Evolutionary conservation across 805 yeast species (phyloP).

Genomic region (Saccharomycopsis javanensis): DNA sequence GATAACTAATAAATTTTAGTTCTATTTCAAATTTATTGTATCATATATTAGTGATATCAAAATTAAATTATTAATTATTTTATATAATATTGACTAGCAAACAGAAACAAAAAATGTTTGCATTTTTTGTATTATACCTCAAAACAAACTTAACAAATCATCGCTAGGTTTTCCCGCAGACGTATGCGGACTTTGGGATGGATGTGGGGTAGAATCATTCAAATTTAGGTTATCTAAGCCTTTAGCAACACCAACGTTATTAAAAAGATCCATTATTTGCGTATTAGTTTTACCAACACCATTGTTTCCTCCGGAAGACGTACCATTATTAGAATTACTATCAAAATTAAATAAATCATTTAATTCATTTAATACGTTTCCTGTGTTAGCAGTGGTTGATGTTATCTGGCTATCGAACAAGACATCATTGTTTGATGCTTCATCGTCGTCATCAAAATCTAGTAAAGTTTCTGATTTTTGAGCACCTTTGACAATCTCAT

Average conservation of each 20-base stretch:
- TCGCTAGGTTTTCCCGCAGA: slow-evolving; percentile 10
- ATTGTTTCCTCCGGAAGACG: background rate
- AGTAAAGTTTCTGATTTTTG: slow-evolving; percentile 70
- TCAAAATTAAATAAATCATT: slow-evolving; percentile 53
- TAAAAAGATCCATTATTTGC: slow-evolving; percentile 18
- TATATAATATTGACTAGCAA: background rate
- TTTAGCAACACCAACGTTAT: slow-evolving; percentile 9
- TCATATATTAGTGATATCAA: background rate
- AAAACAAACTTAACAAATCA: slow-evolving; percentile 15
- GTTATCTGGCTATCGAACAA: slow-evolving; percentile 15
- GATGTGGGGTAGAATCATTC: background rate
- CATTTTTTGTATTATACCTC: background rate
- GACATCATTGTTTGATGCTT: slow-evolving; percentile 5
- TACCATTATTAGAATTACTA: slow-evolving; percentile 2
- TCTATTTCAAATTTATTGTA: background rate
- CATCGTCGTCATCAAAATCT: slow-evolving; percentile 69
- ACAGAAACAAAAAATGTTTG: background rate
- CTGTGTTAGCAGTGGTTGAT: slow-evolving; percentile 20
- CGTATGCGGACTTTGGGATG: background rate
- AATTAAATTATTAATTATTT: background rate
- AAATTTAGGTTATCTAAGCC: slow-evolving; percentile 15
- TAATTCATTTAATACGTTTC: slow-evolving; percentile 56
- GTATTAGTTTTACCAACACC: slow-evolving; percentile 1
- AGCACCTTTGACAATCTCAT: slow-evolving; percentile 52
- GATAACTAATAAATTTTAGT: too few species aligned